Evolutionary conservation across 2,329 filamentous ascomycete species (phyloP), one percentile per base, ranked within the genome.

Genomic region (Ciborinia camelliae): DNA sequence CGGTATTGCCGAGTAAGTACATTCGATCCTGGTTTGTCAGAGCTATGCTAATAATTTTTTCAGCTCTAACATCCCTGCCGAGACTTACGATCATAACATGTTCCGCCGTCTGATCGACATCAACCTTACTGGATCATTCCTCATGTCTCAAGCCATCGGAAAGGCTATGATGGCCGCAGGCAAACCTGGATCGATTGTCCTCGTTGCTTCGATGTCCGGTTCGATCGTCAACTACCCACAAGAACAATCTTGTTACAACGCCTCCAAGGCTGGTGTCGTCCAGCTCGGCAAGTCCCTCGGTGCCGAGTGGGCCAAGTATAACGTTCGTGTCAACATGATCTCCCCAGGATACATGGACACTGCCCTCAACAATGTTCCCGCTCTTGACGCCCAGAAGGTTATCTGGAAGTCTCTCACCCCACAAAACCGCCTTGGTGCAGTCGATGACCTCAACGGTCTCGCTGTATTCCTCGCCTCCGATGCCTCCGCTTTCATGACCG

Each of bases 281-380:
- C 88, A 91, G 78, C 84, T 93, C 62, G 89, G 86, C 77, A 91
- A 90, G 81, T 92, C 89, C 4, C 85, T 95, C 30, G 90, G 90
- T 51, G 90, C 90, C 63, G 91, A 95, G 79, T 94, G 91, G 90
- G 89, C 90, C 73, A 89, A 90, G 79, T 84, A 91, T 78, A 82
- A 84, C 71, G 92, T 94, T 74, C 88, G 90, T 45, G 90, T 93
- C 73, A 95, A 95, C 83, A 89, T 86, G 77, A 92, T 94, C 78
- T 91, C 87, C 8, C 90, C 91, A 26, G 72, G 90, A 37, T 94
- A 94, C 81, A 93, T 94, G 87, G 90, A 93, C 80, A 95, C 90
- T 6, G 89, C 88, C 6, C 81, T 92, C 68, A 93, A 92, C 84
- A 87, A 88, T 66, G 89, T 91, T 9, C 89, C 89, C 28, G 88